Conservation (phyloP, 176 grass and related monocot species). For the Triticum urartu region DNA sequence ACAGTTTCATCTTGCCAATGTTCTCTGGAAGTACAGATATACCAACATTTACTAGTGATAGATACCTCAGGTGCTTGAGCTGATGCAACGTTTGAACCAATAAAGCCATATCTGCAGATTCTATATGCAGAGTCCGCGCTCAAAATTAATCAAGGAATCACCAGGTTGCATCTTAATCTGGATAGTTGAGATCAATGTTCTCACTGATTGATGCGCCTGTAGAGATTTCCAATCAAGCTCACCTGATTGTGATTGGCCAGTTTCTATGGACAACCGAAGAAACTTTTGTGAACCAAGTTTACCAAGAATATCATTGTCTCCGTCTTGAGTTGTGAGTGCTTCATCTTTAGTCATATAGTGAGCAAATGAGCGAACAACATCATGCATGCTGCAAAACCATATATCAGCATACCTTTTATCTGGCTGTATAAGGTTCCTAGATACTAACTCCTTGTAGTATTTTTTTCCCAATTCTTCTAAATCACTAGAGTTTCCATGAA, state of each 20-base stretch:
- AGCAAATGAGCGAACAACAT: conserved; percentile 35
- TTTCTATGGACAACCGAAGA: neutral
- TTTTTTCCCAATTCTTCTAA: neutral
- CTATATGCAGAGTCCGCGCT: neutral
- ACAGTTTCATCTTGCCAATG: conserved; percentile 15
- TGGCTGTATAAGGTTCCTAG: conserved; percentile 36
- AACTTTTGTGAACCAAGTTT: neutral
- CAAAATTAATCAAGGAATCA: too few relatives aligned
- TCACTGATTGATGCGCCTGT: neutral
- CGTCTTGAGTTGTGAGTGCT: neutral
- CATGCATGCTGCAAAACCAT: neutral
- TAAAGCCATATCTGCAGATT: neutral
- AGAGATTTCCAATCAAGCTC: neutral
- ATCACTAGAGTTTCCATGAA: neutral
- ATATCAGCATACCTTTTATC: rapidly evolving
- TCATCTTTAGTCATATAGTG: neutral
- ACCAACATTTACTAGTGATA: neutral
- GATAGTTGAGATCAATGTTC: neutral
- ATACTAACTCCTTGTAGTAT: conserved; percentile 16
- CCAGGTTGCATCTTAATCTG: neutral
- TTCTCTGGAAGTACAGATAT: neutral
- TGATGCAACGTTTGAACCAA: neutral
- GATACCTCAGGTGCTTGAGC: conserved; percentile 42
- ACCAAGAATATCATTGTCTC: neutral
- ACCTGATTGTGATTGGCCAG: neutral